Evolutionary conservation across 148 eudicot genomes (phyloP), one percentile per base, ranked within the genome.

Genomic region (Talinum fruticosum): DNA sequence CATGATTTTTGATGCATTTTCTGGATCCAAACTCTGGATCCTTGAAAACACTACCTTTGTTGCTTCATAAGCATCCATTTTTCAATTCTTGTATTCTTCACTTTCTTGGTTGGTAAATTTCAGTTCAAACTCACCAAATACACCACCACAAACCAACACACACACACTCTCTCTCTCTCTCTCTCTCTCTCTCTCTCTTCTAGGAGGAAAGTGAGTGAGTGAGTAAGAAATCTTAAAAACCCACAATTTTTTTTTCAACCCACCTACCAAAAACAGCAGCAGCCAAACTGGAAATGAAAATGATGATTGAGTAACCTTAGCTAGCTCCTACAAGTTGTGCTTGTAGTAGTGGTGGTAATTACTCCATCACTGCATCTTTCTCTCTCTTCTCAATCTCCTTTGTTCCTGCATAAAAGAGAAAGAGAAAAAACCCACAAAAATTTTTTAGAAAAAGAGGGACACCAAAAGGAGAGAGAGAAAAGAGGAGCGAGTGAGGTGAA

Each of bases 11-110:
- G 97, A 90, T 8, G 98, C 98, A 68, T 92, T 89, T 77, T 92
- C 93, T 8, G 97, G 93, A 80, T 94, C 97, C 66, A 92, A 69
- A 65, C 70, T 82, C 66, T 94, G 96, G 54, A 94, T 90, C 66
- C 97, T 84, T 57, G 91, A 84, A 57, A 87, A 91, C 30, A 94
- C 97, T 21, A 86, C 83, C 81, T 89, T 86, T 74, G 98, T 94
- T 72, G 98, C 98, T 85, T 94, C 97, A 72, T 92, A 92, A 19
- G 92, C 75, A 82, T 94, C 98, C 98, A 95, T 94, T n/a, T n/a
- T n/a, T n/a, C n/a, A n/a, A n/a, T n/a, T n/a, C n/a, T n/a, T n/a
- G n/a, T n/a, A n/a, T n/a, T 10, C 36, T 53, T 57, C 49, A 8
- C 44, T 70, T 47, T 67, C 3, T 83, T 70, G 19, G 80, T 67